Evolutionary conservation across 768 basidiomycete genomes (phyloP).

Genomic region (Serendipita sp.): DNA sequence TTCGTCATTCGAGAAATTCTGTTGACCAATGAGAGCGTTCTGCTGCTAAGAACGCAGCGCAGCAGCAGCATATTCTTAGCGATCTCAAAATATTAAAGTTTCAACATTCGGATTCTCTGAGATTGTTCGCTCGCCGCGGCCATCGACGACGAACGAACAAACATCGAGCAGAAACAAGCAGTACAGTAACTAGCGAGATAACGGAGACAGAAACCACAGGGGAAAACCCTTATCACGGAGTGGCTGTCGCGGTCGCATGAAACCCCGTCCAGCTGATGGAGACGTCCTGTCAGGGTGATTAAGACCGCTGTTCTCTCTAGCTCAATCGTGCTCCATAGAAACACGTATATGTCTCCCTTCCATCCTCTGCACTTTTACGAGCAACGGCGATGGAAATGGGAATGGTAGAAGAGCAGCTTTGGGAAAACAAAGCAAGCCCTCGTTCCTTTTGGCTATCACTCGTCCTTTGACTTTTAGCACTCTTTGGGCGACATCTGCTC

Average conservation of each 20-base stretch:
- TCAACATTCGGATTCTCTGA: too few relatives aligned
- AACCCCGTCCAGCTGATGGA: neutral
- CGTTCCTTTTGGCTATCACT: neutral
- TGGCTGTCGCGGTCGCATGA: conserved; percentile 2
- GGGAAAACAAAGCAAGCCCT: neutral
- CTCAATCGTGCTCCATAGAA: neutral
- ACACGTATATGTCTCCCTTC: neutral
- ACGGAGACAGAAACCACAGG: too few relatives aligned
- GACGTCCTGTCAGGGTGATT: neutral
- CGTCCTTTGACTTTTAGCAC: neutral
- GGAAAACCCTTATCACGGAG: neutral
- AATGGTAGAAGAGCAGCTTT: neutral
- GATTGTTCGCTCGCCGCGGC: too few relatives aligned
- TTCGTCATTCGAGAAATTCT: neutral
- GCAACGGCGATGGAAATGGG: too few relatives aligned
- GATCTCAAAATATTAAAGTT: too few relatives aligned
- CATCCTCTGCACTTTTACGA: too few relatives aligned
- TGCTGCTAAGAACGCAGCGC: neutral
- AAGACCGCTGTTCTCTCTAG: neutral
- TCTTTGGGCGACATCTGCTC: neutral
- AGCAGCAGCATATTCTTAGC: neutral
- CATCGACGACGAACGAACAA: too few relatives aligned
- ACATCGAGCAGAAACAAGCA: too few relatives aligned
- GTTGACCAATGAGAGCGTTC: neutral
- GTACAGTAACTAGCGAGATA: too few relatives aligned